phyloP scores from a whole-genome alignment of 176 grass and related monocot genomes.

The Avena atlantica region DNA sequence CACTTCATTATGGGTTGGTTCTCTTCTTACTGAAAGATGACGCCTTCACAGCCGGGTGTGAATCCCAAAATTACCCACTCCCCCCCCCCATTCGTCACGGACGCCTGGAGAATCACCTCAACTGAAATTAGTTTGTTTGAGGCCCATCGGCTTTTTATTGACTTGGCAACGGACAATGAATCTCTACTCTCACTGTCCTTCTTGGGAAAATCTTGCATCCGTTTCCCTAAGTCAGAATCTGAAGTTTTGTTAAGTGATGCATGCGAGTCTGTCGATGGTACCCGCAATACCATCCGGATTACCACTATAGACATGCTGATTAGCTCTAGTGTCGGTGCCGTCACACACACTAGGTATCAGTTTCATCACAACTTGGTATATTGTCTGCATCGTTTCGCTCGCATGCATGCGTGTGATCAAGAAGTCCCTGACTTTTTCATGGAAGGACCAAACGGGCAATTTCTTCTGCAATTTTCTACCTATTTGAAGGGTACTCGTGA shows the following conservation, averaged over 20 bases:
- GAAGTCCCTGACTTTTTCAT: neutral
- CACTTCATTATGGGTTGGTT: conserved; percentile 13
- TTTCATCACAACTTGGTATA: neutral
- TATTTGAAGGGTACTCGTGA: neutral
- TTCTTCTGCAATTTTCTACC: neutral
- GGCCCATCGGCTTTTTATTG: neutral
- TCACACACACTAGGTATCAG: neutral
- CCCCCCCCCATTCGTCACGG: neutral
- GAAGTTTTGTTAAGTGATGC: neutral
- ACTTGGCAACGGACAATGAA: neutral
- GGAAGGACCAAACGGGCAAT: neutral
- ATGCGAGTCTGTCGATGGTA: neutral
- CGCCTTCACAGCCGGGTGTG: too few relatives aligned
- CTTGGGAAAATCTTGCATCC: neutral
- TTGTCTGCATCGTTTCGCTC: neutral
- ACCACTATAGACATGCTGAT: neutral
- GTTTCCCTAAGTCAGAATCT: neutral
- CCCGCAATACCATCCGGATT: neutral
- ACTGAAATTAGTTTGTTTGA: neutral
- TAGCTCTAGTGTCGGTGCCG: neutral
- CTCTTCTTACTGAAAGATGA: neutral
- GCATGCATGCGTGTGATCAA: neutral
- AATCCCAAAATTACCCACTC: neutral
- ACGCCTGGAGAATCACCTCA: neutral
- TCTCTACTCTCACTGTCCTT: neutral